These are phyloP conservation scores for Kwoniella newhampshirensis DNA, from an alignment of 768 basidiomycete species.

Conservation along the genomic window DNA sequence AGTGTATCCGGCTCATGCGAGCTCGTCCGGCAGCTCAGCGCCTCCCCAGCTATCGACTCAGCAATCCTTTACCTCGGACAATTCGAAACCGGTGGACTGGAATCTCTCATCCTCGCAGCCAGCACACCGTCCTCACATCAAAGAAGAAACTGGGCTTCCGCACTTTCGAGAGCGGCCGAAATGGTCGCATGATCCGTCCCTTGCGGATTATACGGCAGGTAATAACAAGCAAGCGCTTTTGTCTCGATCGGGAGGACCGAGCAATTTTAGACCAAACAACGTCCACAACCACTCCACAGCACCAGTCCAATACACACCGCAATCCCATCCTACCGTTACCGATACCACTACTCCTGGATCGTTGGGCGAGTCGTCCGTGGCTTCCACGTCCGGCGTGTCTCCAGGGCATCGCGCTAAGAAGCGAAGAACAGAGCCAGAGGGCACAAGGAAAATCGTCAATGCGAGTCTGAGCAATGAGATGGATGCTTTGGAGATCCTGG, in stretches of 20 bases:
- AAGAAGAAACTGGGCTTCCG: slow-evolving; percentile 2
- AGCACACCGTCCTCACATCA: background rate
- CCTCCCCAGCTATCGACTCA: background rate
- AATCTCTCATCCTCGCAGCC: slow-evolving; percentile 5
- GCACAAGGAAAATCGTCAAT: slow-evolving; percentile 42
- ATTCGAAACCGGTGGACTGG: slow-evolving; percentile 6
- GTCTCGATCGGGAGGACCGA: too few species aligned
- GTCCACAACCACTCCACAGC: background rate
- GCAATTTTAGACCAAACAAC: too few species aligned
- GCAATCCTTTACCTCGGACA: background rate
- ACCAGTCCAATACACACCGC: background rate
- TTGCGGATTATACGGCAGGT: too few species aligned
- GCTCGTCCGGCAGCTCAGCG: slow-evolving; percentile 3
- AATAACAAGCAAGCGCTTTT: too few species aligned
- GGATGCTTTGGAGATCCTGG: slow-evolving; percentile 50
- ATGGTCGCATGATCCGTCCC: background rate
- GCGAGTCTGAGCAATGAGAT: slow-evolving; percentile 49
- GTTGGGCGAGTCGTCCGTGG: slow-evolving; percentile 15
- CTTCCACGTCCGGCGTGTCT: slow-evolving; percentile 28
- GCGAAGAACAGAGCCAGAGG: slow-evolving; percentile 23
- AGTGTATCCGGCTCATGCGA: slow-evolving; percentile 14
- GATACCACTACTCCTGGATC: slow-evolving; percentile 21
- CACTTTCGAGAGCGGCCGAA: background rate
- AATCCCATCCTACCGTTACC: background rate
- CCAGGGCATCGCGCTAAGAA: slow-evolving; percentile 22